Evolutionary conservation across 1,139 yeast genomes (phyloP).

Genomic region (Diutina sp.): DNA sequence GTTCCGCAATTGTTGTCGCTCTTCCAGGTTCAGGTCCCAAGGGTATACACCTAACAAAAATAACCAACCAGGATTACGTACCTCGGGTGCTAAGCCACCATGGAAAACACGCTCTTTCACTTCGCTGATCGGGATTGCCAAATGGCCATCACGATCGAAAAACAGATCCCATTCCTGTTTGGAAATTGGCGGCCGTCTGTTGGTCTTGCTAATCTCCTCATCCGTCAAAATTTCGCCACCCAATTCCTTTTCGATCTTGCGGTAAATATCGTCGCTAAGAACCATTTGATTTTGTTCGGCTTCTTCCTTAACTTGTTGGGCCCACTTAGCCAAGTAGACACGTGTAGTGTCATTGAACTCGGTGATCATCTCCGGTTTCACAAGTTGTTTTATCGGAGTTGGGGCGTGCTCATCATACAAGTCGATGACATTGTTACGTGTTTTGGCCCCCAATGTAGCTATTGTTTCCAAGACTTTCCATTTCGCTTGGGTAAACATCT

Average conservation of each 20-base stretch:
- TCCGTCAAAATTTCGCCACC: conserved; percentile 42
- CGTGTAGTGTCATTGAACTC: conserved; percentile 91
- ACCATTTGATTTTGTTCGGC: conserved; percentile 62
- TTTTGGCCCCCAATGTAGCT: conserved; percentile 66
- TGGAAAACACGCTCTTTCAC: conserved; percentile 77
- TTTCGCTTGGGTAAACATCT: conserved; percentile 52
- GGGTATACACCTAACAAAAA: conserved; percentile 75
- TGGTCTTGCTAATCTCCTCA: conserved; percentile 45
- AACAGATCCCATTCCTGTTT: conserved; percentile 75
- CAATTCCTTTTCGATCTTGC: conserved; percentile 52
- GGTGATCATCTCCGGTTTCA: conserved; percentile 74
- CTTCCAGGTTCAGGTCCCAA: conserved; percentile 72
- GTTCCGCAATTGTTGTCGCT: conserved; percentile 44
- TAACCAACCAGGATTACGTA: conserved; percentile 74
- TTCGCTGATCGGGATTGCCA: conserved; percentile 61
- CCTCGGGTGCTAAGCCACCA: conserved; percentile 58
- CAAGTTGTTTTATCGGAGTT: conserved; percentile 38
- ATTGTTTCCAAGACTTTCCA: conserved; percentile 82
- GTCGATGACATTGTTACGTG: conserved; percentile 46
- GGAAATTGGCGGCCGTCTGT: conserved; percentile 54
- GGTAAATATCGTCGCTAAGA: conserved; percentile 34
- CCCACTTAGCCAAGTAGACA: conserved; percentile 93
- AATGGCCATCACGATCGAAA: conserved; percentile 68
- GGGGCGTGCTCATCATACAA: conserved; percentile 59
- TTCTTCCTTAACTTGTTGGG: conserved; percentile 85